These are phyloP conservation scores for Syncephalastrum racemosum DNA, from an alignment of 371 early-diverging fungal species.

Conservation along the genomic window DNA sequence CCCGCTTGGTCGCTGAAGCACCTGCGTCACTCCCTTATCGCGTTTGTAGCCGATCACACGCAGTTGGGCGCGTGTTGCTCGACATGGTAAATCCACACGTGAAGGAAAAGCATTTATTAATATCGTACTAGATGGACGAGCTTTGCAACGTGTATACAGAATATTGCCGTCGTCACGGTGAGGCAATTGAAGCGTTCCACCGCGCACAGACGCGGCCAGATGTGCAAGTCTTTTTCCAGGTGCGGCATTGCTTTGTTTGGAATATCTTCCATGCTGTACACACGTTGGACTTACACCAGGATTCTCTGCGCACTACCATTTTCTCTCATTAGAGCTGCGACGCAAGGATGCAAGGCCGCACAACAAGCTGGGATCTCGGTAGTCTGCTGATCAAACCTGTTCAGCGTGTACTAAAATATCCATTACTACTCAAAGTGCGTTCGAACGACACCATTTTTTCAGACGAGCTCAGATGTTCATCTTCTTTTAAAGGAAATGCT, in stretches of 20 bases:
- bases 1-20: neutral
- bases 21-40: too few species aligned
- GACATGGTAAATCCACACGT: too few species aligned
- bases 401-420: conserved; percentile 86
- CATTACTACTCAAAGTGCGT: conserved; percentile 65
- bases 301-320: too few species aligned
- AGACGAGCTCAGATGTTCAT: neutral
- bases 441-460: conserved; percentile 1
- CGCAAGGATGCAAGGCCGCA: conserved; percentile 57
- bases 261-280: too few species aligned
- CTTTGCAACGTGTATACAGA: too few species aligned
- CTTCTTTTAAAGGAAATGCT: conserved; percentile 55
- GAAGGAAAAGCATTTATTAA: too few species aligned
- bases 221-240: conserved; percentile 11
- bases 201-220: conserved; percentile 6
- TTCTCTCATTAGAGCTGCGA: conserved; percentile 38
- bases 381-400: conserved; percentile 85
- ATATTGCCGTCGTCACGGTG: too few species aligned
- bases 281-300: too few species aligned
- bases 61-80: too few species aligned
- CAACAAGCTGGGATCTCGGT: conserved; percentile 79
- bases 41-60: too few species aligned
- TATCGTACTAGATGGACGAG: too few species aligned
- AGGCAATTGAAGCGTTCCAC: too few species aligned
- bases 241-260: neutral